Evolutionary conservation across 257 asterid species (phyloP).

Genomic region (Ocimum tenuiflorum): DNA sequence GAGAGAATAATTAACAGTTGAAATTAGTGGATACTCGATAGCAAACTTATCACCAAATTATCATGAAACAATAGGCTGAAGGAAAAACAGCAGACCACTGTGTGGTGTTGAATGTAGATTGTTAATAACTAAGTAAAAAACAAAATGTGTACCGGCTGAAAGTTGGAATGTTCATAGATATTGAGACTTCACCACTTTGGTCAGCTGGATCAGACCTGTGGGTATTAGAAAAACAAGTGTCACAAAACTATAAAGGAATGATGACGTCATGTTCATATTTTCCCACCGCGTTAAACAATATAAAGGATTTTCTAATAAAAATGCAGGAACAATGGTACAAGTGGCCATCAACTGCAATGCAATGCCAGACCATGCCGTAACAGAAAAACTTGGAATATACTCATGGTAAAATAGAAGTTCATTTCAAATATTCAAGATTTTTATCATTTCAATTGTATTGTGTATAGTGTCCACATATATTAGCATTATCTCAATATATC

Average conservation of each 20-base stretch:
- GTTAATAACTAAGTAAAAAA: background rate
- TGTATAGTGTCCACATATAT: background rate
- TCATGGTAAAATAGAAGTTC: background rate
- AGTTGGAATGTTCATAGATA: constrained; percentile 52
- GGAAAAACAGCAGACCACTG: background rate
- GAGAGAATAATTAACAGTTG: constrained; percentile 10
- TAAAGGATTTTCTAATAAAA: background rate
- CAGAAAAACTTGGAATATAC: no score
- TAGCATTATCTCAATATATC: background rate
- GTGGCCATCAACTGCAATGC: no score
- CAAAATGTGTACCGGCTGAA: constrained; percentile 45
- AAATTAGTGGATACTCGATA: constrained; percentile 2
- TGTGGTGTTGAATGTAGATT: background rate
- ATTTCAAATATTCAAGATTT: background rate
- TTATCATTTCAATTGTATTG: background rate
- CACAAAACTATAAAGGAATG: constrained; percentile 4
- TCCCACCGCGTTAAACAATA: background rate
- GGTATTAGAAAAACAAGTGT: constrained; percentile 8
- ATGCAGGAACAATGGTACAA: background rate
- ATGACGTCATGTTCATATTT: background rate
- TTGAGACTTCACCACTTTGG: constrained; percentile 83
- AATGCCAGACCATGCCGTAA: no score
- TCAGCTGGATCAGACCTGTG: constrained; percentile 79
- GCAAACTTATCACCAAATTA: background rate
- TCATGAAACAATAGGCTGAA: background rate